These are phyloP conservation scores for Trapa incisa DNA, from an alignment of 345 rosid genomes.

Conservation along the genomic window DNA sequence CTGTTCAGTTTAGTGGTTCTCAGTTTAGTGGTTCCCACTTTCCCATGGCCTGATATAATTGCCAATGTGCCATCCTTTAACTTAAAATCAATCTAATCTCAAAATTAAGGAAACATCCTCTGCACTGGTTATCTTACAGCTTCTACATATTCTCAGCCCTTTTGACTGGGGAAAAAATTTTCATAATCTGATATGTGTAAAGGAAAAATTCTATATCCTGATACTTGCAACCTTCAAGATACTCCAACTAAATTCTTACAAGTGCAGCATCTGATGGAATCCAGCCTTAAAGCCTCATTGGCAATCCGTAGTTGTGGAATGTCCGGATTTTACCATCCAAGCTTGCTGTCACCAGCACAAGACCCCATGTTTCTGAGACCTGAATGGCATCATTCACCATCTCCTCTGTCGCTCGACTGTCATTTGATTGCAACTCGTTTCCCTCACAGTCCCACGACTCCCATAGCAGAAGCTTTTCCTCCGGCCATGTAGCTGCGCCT, in stretches of 20 bases:
- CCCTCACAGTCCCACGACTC: conserved; percentile 12
- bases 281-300: conserved; percentile 18
- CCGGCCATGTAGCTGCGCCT: conserved; percentile 83
- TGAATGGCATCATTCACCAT: neutral
- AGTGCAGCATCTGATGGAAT: too few species aligned
- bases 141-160: too few species aligned
- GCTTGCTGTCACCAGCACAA: conserved; percentile 65
- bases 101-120: too few species aligned
- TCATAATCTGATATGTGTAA: too few species aligned
- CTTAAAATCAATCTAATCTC: too few species aligned
- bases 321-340: conserved; percentile 59
- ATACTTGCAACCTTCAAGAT: neutral
- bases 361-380: conserved; percentile 51
- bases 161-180: too few species aligned
- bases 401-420: neutral
- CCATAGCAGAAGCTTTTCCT: conserved; percentile 55
- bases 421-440: conserved; percentile 4
- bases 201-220: neutral
- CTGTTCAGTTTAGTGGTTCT: too few species aligned
- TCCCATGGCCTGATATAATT: too few species aligned
- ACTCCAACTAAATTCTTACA: neutral
- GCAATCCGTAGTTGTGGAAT: conserved; percentile 69
- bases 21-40: too few species aligned
- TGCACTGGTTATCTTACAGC: too few species aligned
- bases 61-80: too few species aligned